Conservation (phyloP, 192 early-diverging fungal genomes). For the Funneliformis mosseae region DNA sequence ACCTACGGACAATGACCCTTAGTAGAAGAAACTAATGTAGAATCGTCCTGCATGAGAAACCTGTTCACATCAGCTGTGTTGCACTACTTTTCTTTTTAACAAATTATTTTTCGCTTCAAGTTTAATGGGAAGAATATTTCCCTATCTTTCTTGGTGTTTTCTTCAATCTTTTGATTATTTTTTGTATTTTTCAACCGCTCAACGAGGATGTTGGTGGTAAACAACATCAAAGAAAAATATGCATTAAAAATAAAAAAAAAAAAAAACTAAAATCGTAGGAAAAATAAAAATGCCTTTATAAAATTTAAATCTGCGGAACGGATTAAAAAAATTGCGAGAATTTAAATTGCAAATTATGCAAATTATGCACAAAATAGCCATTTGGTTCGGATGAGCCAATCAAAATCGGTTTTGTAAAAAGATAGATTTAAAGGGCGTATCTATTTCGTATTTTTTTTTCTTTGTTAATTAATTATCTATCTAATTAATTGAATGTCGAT, state of each 20-base stretch:
- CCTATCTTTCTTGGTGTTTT: neutral
- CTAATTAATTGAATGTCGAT: no score
- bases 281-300: neutral
- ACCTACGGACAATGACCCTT: neutral
- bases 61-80: neutral
- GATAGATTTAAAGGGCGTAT: no score
- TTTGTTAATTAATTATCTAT: no score
- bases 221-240: conserved; percentile 7
- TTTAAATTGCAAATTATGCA: neutral
- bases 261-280: neutral
- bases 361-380: no score
- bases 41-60: neutral
- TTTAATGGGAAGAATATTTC: neutral
- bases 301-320: neutral
- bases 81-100: neutral
- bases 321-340: neutral
- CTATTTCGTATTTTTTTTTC: no score
- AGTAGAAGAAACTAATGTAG: neutral
- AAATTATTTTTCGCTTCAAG: neutral
- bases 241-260: no score
- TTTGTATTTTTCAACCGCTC: neutral
- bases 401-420: no score
- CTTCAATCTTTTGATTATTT: neutral
- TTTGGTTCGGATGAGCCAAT: no score
- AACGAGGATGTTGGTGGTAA: conserved; percentile 17